Percentiles rank a stretch among this genome's conserved stretches.
Conservation (phyloP, 2,329 filamentous ascomycete genomes). For the Neonectria neomacrospora region DNA sequence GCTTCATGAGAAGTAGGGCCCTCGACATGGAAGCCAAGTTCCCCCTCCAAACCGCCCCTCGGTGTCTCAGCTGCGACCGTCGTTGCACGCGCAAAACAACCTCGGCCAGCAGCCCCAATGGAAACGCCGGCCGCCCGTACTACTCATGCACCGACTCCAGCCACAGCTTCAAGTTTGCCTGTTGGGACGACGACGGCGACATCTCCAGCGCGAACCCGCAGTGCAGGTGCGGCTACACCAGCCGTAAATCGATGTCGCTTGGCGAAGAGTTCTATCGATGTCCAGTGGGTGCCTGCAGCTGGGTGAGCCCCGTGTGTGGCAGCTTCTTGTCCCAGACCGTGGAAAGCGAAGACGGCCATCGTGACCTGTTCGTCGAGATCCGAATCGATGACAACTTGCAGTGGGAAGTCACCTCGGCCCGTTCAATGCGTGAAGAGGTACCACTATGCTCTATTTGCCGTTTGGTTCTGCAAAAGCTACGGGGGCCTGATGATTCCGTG, state of each 20-base stretch:
- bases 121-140: not conserved
- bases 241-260: not conserved
- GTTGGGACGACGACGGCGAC: not conserved
- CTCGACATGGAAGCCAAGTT: not conserved
- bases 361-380: not conserved
- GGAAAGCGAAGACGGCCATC: not conserved
- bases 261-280: not conserved
- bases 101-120: not conserved
- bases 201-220: not conserved
- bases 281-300: not conserved
- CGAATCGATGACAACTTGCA: not conserved
- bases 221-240: not conserved
- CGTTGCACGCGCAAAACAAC: too few species aligned
- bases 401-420: not conserved
- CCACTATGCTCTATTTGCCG: conserved; percentile 3
- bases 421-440: not conserved
- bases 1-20: not conserved
- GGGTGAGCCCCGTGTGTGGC: not conserved
- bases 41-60: not conserved
- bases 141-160: not conserved
- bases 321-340: not conserved
- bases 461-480: not conserved
- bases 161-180: not conserved
- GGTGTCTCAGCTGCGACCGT: not conserved
- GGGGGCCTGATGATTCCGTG: not conserved